Conservation (phyloP, 2,329 filamentous ascomycete genomes). For the Alternaria arborescens region DNA sequence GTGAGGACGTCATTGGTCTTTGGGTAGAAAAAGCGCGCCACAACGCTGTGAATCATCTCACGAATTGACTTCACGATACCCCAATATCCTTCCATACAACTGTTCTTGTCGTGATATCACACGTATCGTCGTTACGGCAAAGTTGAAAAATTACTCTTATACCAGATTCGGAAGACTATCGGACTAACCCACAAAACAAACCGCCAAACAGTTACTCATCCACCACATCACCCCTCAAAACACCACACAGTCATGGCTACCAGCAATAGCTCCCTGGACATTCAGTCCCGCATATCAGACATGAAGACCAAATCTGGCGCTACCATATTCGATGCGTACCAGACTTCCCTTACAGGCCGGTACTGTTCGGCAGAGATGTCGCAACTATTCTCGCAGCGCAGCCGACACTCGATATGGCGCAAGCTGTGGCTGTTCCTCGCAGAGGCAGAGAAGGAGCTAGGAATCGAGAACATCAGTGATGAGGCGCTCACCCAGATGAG, state of each 20-base stretch:
- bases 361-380: conserved; percentile 70
- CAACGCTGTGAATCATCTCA: conserved; percentile 10
- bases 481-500: conserved; percentile 63
- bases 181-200: conserved; percentile 10
- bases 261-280: conserved; percentile 30
- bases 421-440: conserved; percentile 87
- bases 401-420: conserved; percentile 80
- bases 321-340: conserved; percentile 37
- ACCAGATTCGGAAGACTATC: conserved; percentile 17
- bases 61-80: background rate
- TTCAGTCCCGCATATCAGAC: conserved; percentile 31
- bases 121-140: background rate
- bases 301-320: conserved; percentile 33
- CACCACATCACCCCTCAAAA: conserved; percentile 2
- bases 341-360: conserved; percentile 52
- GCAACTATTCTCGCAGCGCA: conserved; percentile 79
- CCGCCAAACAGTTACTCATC: background rate
- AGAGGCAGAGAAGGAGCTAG: conserved; percentile 81
- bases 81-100: background rate
- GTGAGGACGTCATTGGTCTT: conserved; percentile 27
- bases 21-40: conserved; percentile 28
- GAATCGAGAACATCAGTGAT: conserved; percentile 73
- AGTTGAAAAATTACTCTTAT: background rate
- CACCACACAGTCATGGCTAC: conserved; percentile 22
- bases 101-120: background rate